Conservation (phyloP, 305 asterid genomes). For the Rubia balearica region DNA sequence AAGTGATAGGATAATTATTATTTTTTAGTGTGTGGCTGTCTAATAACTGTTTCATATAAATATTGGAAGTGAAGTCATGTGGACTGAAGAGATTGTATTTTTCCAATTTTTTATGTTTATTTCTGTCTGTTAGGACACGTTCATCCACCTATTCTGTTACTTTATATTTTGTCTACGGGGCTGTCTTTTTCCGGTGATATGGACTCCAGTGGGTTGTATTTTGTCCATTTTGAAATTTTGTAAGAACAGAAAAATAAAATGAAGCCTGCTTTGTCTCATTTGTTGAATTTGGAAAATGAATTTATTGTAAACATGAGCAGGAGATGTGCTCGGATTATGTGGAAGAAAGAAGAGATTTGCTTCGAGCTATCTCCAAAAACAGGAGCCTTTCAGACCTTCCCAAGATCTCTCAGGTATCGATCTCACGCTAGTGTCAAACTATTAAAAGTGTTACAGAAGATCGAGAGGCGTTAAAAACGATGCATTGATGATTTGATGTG, state of each 20-base stretch:
- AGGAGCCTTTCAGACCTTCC: conserved; percentile 55
- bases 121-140: neutral
- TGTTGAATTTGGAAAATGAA: neutral
- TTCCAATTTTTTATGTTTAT: neutral
- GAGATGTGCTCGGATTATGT: conserved; percentile 45
- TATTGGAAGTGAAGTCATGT: neutral
- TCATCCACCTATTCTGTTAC: neutral
- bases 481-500: neutral
- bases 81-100: neutral
- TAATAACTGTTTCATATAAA: neutral
- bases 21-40: neutral
- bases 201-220: neutral
- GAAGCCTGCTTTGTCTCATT: neutral
- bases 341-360: conserved; percentile 56
- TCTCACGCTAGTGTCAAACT: neutral
- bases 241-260: neutral
- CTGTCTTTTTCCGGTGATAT: neutral
- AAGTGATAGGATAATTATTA: neutral
- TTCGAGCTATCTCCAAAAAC: conserved; percentile 39
- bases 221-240: neutral
- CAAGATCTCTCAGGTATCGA: conserved; percentile 52
- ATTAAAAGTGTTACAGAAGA: neutral
- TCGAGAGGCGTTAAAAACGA: neutral
- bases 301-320: conserved; percentile 22
- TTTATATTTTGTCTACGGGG: neutral